These are phyloP conservation scores for Geotrichum candidum DNA, from an alignment of 1,139 yeast genomes.

Conservation along the genomic window DNA sequence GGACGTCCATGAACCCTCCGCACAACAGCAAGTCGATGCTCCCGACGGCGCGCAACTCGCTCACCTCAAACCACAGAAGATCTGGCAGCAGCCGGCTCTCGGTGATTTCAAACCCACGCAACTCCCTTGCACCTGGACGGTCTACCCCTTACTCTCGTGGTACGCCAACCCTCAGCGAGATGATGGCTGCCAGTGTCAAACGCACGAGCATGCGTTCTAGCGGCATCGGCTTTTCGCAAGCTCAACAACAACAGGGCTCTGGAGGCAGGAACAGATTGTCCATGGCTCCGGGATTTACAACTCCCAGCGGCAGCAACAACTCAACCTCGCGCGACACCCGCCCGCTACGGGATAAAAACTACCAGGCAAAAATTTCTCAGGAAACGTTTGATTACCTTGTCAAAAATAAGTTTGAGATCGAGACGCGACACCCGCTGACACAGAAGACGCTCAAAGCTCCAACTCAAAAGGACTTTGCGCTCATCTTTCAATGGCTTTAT, in stretches of 20 bases:
- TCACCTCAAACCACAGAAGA: background rate
- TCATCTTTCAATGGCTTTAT: conserved; percentile 76
- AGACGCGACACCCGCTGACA: conserved; percentile 64
- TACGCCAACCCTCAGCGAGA: conserved; percentile 13
- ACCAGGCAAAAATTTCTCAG: conserved; percentile 55
- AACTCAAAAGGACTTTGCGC: conserved; percentile 79
- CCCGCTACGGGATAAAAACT: conserved; percentile 68
- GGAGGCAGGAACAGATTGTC: background rate
- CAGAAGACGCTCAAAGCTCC: conserved; percentile 65
- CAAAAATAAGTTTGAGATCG: conserved; percentile 61
- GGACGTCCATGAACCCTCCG: background rate
- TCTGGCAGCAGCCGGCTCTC: background rate
- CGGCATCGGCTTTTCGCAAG: background rate
- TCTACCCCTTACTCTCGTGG: conserved; percentile 11
- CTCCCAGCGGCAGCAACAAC: background rate
- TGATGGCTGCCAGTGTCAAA: conserved; percentile 14
- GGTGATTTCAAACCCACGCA: conserved; percentile 1
- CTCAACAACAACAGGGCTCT: conserved; percentile 3
- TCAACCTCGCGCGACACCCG: conserved; percentile 52
- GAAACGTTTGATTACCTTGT: conserved; percentile 51
- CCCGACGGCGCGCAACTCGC: background rate
- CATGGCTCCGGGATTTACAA: background rate
- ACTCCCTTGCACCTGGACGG: conserved; percentile 9
- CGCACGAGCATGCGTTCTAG: conserved; percentile 11
- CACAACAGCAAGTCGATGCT: background rate